Conservation (phyloP, 2,329 filamentous ascomycete species). For the Sarocladium brachiariae region DNA sequence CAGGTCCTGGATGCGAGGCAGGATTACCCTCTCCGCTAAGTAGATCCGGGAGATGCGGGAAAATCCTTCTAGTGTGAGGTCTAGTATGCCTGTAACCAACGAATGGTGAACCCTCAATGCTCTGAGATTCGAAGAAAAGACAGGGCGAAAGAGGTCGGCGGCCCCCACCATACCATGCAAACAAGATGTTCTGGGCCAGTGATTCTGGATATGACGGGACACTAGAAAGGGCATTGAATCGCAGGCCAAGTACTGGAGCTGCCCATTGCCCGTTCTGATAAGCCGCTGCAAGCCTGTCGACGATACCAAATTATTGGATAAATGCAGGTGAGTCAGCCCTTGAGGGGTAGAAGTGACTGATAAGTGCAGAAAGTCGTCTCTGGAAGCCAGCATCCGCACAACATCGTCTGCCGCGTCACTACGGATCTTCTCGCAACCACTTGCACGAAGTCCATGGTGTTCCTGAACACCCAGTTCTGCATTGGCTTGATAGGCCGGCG, state of each 20-base stretch:
- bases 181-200: conserved; percentile 23
- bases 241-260: conserved; percentile 47
- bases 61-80: conserved; percentile 31
- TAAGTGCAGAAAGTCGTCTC: conserved; percentile 14
- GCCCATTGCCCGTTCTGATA: conserved; percentile 35
- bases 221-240: conserved; percentile 31
- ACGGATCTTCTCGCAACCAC: conserved; percentile 18
- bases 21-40: conserved; percentile 39
- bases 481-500: conserved; percentile 28
- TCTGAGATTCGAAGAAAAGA: conserved; percentile 46
- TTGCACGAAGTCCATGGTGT: conserved; percentile 24
- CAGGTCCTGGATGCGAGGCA: conserved; percentile 34
- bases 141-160: conserved; percentile 43
- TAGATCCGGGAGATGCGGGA: conserved; percentile 29
- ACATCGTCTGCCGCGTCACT: conserved; percentile 23
- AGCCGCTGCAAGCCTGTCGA: conserved; percentile 34
- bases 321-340: conserved; percentile 46
- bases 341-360: conserved; percentile 8
- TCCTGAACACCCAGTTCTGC: conserved; percentile 16
- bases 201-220: conserved; percentile 4
- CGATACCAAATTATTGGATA: conserved; percentile 45
- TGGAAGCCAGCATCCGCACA: conserved; percentile 17
- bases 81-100: conserved; percentile 47
- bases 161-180: conserved; percentile 38
- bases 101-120: conserved; percentile 53